Evolutionary conservation across 495 filamentous ascomycete genomes (phyloP).

Genomic region (Daldinia caldariorum): DNA sequence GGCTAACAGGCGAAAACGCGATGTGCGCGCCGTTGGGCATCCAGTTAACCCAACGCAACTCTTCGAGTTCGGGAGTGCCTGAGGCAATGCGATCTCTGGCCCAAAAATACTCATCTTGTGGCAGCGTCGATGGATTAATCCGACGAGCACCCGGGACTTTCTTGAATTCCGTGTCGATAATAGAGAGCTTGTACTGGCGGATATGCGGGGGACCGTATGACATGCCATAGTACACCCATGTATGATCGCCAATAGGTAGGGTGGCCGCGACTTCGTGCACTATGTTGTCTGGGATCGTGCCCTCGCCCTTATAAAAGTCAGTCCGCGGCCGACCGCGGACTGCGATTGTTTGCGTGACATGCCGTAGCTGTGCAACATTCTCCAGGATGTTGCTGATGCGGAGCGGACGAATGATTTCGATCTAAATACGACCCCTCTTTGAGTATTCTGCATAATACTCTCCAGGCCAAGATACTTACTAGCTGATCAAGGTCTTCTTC

Average conservation of each 20-base stretch:
- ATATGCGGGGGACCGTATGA: slow-evolving; percentile 52
- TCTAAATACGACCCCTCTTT: slow-evolving; percentile 30
- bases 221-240: slow-evolving; percentile 64
- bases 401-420: slow-evolving; percentile 62
- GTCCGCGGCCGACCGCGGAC: slow-evolving; percentile 56
- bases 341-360: slow-evolving; percentile 61
- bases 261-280: slow-evolving; percentile 52
- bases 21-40: slow-evolving; percentile 62
- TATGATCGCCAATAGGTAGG: slow-evolving; percentile 54
- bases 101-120: slow-evolving; percentile 49
- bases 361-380: slow-evolving; percentile 66
- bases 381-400: slow-evolving; percentile 61
- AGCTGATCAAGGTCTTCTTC: slow-evolving; percentile 60
- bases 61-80: slow-evolving; percentile 58
- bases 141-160: slow-evolving; percentile 52
- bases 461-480: slow-evolving; percentile 26
- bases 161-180: slow-evolving; percentile 53
- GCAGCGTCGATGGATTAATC: slow-evolving; percentile 49
- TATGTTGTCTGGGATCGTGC: slow-evolving; percentile 51
- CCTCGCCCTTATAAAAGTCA: slow-evolving; percentile 54
- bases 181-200: slow-evolving; percentile 46
- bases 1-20: slow-evolving; percentile 63
- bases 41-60: slow-evolving; percentile 65
- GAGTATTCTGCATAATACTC: not conserved
- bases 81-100: slow-evolving; percentile 51